A percentile compares a stretch with the other conserved stretches of the same genome.
These are phyloP conservation scores for Globisporangium nunn DNA, from an alignment of 352 stramenopile genomes.

Conservation along the genomic window DNA sequence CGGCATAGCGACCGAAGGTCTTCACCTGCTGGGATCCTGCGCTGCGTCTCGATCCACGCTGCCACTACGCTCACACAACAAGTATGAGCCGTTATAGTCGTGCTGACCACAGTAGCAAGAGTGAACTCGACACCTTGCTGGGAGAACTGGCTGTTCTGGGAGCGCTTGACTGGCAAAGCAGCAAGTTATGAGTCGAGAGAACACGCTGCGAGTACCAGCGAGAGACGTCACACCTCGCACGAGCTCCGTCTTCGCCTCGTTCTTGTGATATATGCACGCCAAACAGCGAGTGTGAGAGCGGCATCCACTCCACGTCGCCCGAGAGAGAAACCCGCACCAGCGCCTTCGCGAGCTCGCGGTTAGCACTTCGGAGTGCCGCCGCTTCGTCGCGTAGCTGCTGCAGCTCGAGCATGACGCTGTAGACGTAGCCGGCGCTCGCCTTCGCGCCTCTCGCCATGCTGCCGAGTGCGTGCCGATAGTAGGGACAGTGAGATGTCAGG, in stretches of 20 bases:
- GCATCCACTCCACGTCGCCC: neutral
- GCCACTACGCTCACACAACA: neutral
- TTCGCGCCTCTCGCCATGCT: conserved; percentile 22
- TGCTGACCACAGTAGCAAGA: neutral
- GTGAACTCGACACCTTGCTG: conserved; percentile 1
- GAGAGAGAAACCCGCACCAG: conserved; percentile 23
- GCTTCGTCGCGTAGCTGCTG: conserved; percentile 43
- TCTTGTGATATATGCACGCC: conserved; percentile 19
- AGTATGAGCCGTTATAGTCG: neutral
- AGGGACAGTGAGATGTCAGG: neutral
- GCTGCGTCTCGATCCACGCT: conserved; percentile 2
- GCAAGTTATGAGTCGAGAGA: no score
- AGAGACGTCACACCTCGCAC: conserved; percentile 20
- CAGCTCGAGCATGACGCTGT: conserved; percentile 59
- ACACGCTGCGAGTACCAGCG: no score
- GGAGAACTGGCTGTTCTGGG: conserved; percentile 9
- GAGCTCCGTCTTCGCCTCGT: conserved; percentile 46
- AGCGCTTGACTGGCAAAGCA: conserved; percentile 2
- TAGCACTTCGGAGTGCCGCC: conserved; percentile 37
- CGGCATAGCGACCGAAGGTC: neutral
- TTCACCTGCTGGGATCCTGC: conserved; percentile 3
- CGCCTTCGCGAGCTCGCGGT: conserved; percentile 54
- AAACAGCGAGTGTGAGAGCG: neutral
- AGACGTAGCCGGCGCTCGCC: conserved; percentile 36
- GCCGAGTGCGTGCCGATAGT: no score